These are phyloP conservation scores for Pseudopithomyces chartarum DNA, from an alignment of 2,329 filamentous ascomycete species.

Conservation along the genomic window DNA sequence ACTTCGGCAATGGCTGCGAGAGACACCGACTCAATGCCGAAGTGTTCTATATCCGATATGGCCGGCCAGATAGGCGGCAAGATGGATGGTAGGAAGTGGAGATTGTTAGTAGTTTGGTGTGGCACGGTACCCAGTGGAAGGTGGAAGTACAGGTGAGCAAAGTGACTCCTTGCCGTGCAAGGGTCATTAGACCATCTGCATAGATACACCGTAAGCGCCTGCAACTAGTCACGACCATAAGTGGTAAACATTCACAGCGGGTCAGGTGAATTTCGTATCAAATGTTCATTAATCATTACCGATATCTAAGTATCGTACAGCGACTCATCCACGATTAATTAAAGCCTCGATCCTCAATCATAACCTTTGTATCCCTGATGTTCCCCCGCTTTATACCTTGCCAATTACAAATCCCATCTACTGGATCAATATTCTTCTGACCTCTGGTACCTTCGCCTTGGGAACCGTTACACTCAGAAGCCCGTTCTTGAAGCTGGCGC, in stretches of 20 bases:
- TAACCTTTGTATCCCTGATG: not conserved
- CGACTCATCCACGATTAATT: not conserved
- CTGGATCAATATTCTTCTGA: slow-evolving; percentile 35
- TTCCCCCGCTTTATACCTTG: slow-evolving; percentile 1
- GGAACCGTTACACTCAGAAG: slow-evolving; percentile 68
- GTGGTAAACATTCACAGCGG: not conserved
- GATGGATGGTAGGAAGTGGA: too few relatives aligned
- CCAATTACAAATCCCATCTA: slow-evolving; percentile 13
- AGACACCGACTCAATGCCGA: not conserved
- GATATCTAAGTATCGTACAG: slow-evolving; percentile 19
- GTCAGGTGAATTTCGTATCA: not conserved
- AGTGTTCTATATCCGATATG: not conserved
- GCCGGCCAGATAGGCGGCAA: too few relatives aligned
- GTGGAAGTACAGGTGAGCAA: too few relatives aligned
- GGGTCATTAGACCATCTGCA: not conserved
- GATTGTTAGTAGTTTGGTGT: too few relatives aligned
- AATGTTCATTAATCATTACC: slow-evolving; percentile 13
- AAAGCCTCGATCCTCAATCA: not conserved
- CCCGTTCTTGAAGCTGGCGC: slow-evolving; percentile 68
- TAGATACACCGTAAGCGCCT: too few relatives aligned
- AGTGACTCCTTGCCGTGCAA: not conserved
- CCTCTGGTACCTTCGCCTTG: slow-evolving; percentile 55
- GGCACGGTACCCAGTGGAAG: too few relatives aligned
- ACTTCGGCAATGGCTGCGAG: not conserved
- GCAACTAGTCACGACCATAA: not conserved